Evolutionary conservation across 2,329 filamentous ascomycete species (phyloP), one percentile per base, ranked within the genome.

Genomic region (Pseudopyrenochaeta lycopersici): DNA sequence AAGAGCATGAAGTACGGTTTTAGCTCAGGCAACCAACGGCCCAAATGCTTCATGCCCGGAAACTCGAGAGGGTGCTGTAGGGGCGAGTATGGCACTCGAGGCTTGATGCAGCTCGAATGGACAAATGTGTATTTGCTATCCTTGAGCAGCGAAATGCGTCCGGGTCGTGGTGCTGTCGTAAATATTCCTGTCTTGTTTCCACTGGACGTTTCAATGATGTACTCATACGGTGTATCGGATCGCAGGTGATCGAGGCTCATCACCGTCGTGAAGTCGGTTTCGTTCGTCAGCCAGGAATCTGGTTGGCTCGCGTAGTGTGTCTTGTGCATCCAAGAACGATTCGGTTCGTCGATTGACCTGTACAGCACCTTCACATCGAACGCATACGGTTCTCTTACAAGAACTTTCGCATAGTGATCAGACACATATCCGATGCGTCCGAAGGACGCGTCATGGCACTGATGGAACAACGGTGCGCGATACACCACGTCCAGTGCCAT

Each of bases 101-200:
- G 89, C 66, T 97, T 91, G 67, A 98, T 92, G 76, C 95, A 99
- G 36, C 92, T 97, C 0, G 92, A 95, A 3, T 93, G 92, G 7
- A 98, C 78, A 72, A 99, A 99, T 0, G 91, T 96, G 66, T 97
- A 94, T 52, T 87, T 88, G 35, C 88, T 88, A 44, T 87, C 83
- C 38, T 83, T 82, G 14, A 82, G 78, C 6, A 60, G 53, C 0
- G 87, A 84, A 58, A 85, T 82, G 1, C 84, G 81, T 10, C 92
- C 92, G 0, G 87, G 79, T 31, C 82, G 85, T 1, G 94, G 91
- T 1, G 92, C 89, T 0, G 91, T 88, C 3, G 85, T 85, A 67
- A 99, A 97, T 60, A 87, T 87, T 41, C 95, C 95, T 0, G 87
- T 88, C 66, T 94, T 89, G 70, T 95, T 93, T 72, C 95, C 96